These are phyloP conservation scores for Picea glauca DNA, from an alignment of 75 land plant genomes.

Conservation along the genomic window DNA sequence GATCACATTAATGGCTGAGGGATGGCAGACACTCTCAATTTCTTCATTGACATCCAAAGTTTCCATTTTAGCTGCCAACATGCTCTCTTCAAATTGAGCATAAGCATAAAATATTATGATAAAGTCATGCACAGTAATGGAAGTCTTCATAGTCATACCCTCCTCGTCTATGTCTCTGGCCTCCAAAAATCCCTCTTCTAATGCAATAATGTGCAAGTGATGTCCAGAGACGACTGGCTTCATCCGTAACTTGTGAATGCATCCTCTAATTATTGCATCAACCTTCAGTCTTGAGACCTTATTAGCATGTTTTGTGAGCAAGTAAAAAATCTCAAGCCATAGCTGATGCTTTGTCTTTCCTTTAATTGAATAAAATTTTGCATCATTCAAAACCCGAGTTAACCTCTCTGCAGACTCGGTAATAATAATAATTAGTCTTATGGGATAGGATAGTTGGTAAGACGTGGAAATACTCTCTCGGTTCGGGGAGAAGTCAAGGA, in stretches of 20 bases:
- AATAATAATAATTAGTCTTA: too few species aligned
- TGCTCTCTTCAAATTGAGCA: too few species aligned
- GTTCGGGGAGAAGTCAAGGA: too few species aligned
- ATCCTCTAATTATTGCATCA: constrained; percentile 87
- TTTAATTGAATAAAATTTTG: background rate
- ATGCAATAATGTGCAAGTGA: too few species aligned
- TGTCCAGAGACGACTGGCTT: constrained; percentile 42
- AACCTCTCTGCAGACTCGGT: constrained; percentile 87
- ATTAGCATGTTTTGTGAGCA: constrained; percentile 38
- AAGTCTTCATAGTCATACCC: constrained; percentile 56
- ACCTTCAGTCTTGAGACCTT: constrained; percentile 79
- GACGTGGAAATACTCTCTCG: too few species aligned
- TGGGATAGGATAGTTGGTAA: too few species aligned
- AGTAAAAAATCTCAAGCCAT: constrained; percentile 91
- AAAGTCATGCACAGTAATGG: constrained; percentile 86
- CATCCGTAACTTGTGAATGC: constrained; percentile 86
- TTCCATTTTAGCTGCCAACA: constrained; percentile 50
- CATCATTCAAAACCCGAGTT: constrained; percentile 85
- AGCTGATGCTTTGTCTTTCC: constrained; percentile 87
- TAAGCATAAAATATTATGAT: constrained; percentile 69
- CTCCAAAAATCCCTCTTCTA: constrained; percentile 70
- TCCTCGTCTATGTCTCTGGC: constrained; percentile 91
- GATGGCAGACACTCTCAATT: background rate
- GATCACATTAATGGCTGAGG: too few species aligned
- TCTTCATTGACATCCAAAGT: constrained; percentile 33